Base-by-base conservation (phyloP, 2,329 filamentous ascomycete genomes). In the Colletotrichum horii region DNA sequence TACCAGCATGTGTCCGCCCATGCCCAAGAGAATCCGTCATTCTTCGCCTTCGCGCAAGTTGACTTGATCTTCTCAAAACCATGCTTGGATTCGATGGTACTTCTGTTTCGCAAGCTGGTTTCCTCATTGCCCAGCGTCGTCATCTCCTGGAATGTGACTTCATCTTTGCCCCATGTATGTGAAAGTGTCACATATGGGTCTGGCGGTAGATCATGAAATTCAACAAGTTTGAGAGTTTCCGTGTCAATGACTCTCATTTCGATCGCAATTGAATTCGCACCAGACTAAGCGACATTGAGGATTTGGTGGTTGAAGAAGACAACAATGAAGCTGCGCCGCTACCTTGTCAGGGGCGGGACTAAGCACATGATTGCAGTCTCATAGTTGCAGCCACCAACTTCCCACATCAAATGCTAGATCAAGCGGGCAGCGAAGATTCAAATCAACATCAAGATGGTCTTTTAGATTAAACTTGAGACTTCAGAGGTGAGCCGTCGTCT, bases 141-240 rank as follows among this genome's bases (percentile, higher is more conserved):
- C 60, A 8, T 70, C 28, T 19, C 58, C 52, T 81, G 75, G 64
- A 81, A 82, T 7, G 74, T 76, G 6, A 83, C 78, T 66, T 84
- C 82, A 1, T 80, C 79, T 2, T 79, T 70, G 16, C 77, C 80
- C 83, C 84, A 85, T 0, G 82, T 84, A 58, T 85, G 83, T 14
- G 83, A 85, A 3, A 85, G 79, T 43, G 84, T 84, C 32, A 81
- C 83, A 66, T 84, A 85, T 2, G 48, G 32, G 4, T 52, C 22
- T 4, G 16, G 36, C 11, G 70, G 62, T n/a, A 58, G 22, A 11
- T 78, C 76, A 6, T 56, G n/a, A 15, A 81, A 78, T 6, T 76
- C 75, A 34, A 79, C 70, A 6, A 82, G 70, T 14, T 67, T 52
- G 19, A 78, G 14, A 0, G 79, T 78, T 15, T 68, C 62, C 3